A percentile compares a stretch with the other conserved stretches of the same genome.
These are phyloP conservation scores for Sugiyamaella neomexicana DNA, from an alignment of 1,139 yeast genomes.

Conservation along the genomic window DNA sequence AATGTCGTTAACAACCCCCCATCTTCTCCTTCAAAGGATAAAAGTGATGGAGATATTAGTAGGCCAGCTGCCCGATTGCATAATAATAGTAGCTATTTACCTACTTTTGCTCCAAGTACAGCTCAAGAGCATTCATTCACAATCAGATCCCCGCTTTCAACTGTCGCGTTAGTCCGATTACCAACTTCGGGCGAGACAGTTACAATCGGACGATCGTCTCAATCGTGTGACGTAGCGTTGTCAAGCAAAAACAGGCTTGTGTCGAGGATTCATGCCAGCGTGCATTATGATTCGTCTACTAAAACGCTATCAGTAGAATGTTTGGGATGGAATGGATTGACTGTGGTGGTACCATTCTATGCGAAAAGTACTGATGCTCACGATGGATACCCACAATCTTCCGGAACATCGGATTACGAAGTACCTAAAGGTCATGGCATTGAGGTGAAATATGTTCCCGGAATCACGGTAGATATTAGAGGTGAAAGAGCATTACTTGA, in stretches of 20 bases:
- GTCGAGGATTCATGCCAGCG: conserved; percentile 63
- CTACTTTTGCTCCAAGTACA: conserved; percentile 24
- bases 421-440: conserved; percentile 51
- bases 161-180: conserved; percentile 36
- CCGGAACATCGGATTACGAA: conserved; percentile 42
- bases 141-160: conserved; percentile 37
- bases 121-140: conserved; percentile 28
- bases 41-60: background rate
- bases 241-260: conserved; percentile 57
- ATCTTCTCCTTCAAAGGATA: conserved; percentile 15
- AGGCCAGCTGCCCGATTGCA: background rate
- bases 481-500: conserved; percentile 59
- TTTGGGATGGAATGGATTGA: conserved; percentile 70
- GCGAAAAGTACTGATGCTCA: conserved; percentile 18
- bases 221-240: conserved; percentile 58
- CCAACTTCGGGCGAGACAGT: conserved; percentile 39
- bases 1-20: too few species aligned
- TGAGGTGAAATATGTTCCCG: conserved; percentile 55
- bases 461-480: conserved; percentile 61
- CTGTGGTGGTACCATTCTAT: conserved; percentile 55
- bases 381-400: conserved; percentile 28
- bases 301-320: conserved; percentile 49
- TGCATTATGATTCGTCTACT: conserved; percentile 37
- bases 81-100: conserved; percentile 6
- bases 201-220: conserved; percentile 65